These are phyloP conservation scores for Westerdykella sp. DNA, from an alignment of 2,329 filamentous ascomycete genomes.

Conservation along the genomic window DNA sequence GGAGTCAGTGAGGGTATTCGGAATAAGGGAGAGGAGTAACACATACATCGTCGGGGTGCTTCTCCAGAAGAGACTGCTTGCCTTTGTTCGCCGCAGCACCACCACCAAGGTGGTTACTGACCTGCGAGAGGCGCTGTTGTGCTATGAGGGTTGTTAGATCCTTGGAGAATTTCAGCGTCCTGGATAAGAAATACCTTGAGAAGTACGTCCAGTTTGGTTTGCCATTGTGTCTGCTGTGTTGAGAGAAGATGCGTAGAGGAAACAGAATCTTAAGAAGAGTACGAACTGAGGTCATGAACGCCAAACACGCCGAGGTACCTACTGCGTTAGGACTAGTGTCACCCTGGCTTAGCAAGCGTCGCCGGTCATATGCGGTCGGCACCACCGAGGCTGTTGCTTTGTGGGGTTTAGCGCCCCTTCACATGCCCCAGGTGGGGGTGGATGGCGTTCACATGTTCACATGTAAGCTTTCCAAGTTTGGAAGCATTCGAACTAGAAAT, in stretches of 20 bases:
- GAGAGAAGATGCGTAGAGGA: slow-evolving; percentile 1
- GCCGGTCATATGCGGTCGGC: background rate
- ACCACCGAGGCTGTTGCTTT: background rate
- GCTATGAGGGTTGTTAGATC: slow-evolving; percentile 33
- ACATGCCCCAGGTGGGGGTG: background rate
- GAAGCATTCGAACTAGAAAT: no score
- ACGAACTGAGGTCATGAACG: background rate
- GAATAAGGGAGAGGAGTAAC: background rate
- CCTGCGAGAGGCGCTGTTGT: slow-evolving; percentile 54
- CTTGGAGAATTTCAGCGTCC: background rate
- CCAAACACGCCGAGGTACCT: background rate
- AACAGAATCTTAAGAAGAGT: background rate
- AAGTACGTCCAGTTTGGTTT: slow-evolving; percentile 32
- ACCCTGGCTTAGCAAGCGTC: background rate
- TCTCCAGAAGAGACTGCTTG: slow-evolving; percentile 42
- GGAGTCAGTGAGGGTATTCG: background rate
- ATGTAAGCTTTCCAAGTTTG: background rate
- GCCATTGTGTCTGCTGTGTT: slow-evolving; percentile 22
- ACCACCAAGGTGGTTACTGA: slow-evolving; percentile 50
- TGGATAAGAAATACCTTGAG: slow-evolving; percentile 10
- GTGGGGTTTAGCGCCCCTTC: background rate
- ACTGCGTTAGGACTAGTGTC: background rate
- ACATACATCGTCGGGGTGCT: slow-evolving; percentile 53
- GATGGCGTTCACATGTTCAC: background rate
- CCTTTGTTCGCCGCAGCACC: slow-evolving; percentile 34